These are phyloP conservation scores for Daldinia sp. DNA, from an alignment of 2,329 filamentous ascomycete species.

Conservation along the genomic window DNA sequence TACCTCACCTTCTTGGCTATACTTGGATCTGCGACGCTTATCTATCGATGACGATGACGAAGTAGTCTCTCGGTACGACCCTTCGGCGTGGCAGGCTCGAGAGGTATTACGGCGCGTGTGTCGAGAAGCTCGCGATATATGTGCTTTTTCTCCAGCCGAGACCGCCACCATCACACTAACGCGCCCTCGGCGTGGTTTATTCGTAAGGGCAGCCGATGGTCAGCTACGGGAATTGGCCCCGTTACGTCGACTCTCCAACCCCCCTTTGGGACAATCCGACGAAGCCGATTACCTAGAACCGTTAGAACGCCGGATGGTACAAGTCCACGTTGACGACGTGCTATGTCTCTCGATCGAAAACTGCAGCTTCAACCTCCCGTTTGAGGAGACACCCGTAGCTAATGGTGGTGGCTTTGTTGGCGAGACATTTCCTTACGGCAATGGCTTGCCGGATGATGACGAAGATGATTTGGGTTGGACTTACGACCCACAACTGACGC, in stretches of 20 bases:
- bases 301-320: constrained; percentile 36
- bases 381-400: constrained; percentile 37
- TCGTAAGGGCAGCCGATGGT: constrained; percentile 43
- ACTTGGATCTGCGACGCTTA: constrained; percentile 46
- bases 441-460: constrained; percentile 3
- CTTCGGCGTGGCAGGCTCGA: constrained; percentile 45
- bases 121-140: constrained; percentile 42
- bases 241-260: constrained; percentile 4
- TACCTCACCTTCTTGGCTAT: constrained; percentile 42
- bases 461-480: constrained; percentile 41
- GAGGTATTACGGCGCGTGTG: constrained; percentile 38
- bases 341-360: constrained; percentile 46
- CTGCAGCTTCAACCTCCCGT: constrained; percentile 47
- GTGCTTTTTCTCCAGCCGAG: constrained; percentile 36
- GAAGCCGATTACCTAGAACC: constrained; percentile 23
- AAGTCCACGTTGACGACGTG: constrained; percentile 41
- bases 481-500: constrained; percentile 44
- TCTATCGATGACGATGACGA: constrained; percentile 42
- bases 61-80: constrained; percentile 43
- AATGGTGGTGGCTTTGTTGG: constrained; percentile 10
- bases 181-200: constrained; percentile 42
- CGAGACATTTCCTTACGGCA: not conserved
- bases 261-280: too few relatives aligned
- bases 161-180: constrained; percentile 39
- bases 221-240: constrained; percentile 36